Percentiles rank a stretch among this genome's conserved stretches.
Conservation (phyloP, 2,329 filamentous ascomycete genomes). For the Fusarium chuoi region DNA sequence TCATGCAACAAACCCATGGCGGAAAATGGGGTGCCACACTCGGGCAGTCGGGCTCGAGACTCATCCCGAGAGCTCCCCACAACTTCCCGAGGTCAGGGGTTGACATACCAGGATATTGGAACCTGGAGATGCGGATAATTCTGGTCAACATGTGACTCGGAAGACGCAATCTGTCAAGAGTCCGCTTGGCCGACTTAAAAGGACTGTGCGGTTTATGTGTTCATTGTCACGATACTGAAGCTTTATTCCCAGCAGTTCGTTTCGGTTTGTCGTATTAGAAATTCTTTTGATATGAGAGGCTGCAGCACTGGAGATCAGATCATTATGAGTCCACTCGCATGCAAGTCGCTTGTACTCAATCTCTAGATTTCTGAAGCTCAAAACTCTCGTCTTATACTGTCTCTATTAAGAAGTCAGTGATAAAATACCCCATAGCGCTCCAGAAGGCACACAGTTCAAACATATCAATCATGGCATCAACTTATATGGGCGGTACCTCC, state of each 20-base stretch:
- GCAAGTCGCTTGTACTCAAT: neutral
- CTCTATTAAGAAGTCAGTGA: rapidly evolving
- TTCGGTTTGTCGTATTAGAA: neutral
- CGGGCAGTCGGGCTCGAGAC: constrained; percentile 36
- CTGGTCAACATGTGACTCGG: neutral
- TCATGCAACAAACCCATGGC: constrained; percentile 25
- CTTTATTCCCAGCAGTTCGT: neutral
- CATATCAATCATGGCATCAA: constrained; percentile 1
- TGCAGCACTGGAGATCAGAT: neutral
- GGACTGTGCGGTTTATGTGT: neutral
- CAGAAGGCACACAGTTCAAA: neutral
- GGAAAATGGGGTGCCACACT: constrained; percentile 10
- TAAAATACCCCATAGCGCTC: neutral
- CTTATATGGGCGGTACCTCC: neutral
- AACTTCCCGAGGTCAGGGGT: neutral
- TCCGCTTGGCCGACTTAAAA: neutral
- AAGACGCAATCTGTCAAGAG: neutral
- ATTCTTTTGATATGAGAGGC: neutral
- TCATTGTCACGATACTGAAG: neutral
- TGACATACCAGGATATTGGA: neutral
- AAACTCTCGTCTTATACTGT: neutral
- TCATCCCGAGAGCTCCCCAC: constrained; percentile 30
- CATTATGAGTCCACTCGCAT: neutral
- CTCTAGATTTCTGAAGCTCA: neutral
- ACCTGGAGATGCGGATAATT: neutral